Percentiles rank a stretch among this genome's conserved stretches.
These are phyloP conservation scores for Naematelia encephala DNA, from an alignment of 768 basidiomycete species.

Conservation along the genomic window DNA sequence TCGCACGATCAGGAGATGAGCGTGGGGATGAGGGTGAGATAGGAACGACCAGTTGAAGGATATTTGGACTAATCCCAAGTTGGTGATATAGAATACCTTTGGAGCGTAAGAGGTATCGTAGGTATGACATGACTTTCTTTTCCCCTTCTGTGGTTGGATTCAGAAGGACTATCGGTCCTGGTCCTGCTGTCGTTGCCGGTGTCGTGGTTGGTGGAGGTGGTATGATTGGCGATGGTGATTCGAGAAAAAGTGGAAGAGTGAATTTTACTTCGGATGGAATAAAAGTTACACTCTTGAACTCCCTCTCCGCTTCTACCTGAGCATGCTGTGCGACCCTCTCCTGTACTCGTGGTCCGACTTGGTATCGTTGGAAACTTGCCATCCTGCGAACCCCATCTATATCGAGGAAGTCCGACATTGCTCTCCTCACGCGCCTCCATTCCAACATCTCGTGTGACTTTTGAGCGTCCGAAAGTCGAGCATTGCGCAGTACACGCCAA, in stretches of 20 bases:
- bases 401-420: slow-evolving; percentile 48
- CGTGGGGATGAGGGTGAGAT: slow-evolving; percentile 5
- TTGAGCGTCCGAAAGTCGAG: slow-evolving; percentile 7
- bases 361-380: slow-evolving; percentile 41
- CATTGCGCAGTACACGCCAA: not conserved
- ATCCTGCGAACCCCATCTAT: slow-evolving; percentile 50
- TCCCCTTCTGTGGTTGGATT: slow-evolving; percentile 32
- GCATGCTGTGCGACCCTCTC: slow-evolving; percentile 17
- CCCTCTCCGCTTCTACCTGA: not conserved
- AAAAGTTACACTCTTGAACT: slow-evolving; percentile 53
- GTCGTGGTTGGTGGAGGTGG: slow-evolving; percentile 5
- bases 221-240: not conserved
- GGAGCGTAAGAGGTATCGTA: slow-evolving; percentile 47
- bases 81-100: slow-evolving; percentile 45
- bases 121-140: slow-evolving; percentile 34
- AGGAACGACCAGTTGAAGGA: slow-evolving; percentile 16
- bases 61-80: slow-evolving; percentile 6
- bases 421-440: slow-evolving; percentile 39
- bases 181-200: not conserved
- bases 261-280: slow-evolving; percentile 48
- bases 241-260: slow-evolving; percentile 42
- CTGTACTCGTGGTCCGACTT: slow-evolving; percentile 33
- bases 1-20: not conserved
- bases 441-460: slow-evolving; percentile 29
- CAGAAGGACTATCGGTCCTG: slow-evolving; percentile 17